Percentiles rank a stretch among this genome's conserved stretches.
Evolutionary conservation across 495 filamentous ascomycete genomes (phyloP).

Genomic region (Hypoxylon lenormandii): DNA sequence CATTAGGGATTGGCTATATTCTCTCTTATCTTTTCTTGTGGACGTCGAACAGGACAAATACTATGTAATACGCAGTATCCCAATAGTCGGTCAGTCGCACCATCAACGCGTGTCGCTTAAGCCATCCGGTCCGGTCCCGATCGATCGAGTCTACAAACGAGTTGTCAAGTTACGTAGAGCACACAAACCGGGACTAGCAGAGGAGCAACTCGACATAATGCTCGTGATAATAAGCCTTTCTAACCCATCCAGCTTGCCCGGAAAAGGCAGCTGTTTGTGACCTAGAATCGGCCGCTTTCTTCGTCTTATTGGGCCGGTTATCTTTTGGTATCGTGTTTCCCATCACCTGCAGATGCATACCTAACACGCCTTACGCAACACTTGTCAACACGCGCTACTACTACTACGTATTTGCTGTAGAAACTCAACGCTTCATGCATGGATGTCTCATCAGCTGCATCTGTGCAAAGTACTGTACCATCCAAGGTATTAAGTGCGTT

Average conservation of each 20-base stretch:
- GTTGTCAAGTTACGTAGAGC: background rate
- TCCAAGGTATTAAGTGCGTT: background rate
- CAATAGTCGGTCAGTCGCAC: background rate
- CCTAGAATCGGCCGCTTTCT: slow-evolving; percentile 4
- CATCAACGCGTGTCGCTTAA: background rate
- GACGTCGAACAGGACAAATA: slow-evolving; percentile 6
- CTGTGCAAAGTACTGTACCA: background rate
- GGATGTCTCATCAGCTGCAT: slow-evolving; percentile 18
- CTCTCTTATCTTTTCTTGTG: slow-evolving; percentile 15
- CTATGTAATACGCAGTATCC: background rate
- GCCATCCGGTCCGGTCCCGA: background rate
- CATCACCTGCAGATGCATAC: slow-evolving; percentile 24
- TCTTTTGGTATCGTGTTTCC: slow-evolving; percentile 25
- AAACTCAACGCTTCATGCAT: slow-evolving; percentile 3
- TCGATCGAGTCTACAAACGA: background rate
- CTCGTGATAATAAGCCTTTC: slow-evolving; percentile 13
- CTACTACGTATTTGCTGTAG: no score
- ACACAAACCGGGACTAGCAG: background rate
- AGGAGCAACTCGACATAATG: background rate
- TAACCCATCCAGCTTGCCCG: slow-evolving; percentile 14
- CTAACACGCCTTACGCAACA: background rate
- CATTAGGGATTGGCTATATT: slow-evolving; percentile 1
- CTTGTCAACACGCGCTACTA: background rate
- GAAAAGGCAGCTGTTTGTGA: slow-evolving; percentile 29
- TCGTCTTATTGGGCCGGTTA: slow-evolving; percentile 29